These are phyloP conservation scores for Quercus suber DNA, from an alignment of 306 rosid genomes.

Conservation along the genomic window DNA sequence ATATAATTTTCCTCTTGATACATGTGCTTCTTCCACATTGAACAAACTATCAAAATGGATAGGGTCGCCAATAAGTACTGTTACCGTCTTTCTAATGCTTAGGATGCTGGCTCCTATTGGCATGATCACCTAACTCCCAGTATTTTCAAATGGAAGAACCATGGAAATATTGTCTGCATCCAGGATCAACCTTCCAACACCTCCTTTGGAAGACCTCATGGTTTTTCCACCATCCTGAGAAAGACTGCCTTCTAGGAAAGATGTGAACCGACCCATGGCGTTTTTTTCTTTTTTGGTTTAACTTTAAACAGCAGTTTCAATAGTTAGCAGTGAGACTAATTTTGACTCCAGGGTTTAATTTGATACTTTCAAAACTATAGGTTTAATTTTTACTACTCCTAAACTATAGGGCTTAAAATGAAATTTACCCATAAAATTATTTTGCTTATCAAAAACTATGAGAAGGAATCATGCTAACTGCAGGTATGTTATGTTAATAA, in stretches of 20 bases:
- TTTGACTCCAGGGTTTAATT: too few species aligned
- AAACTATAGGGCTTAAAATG: too few species aligned
- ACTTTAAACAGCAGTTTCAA: too few species aligned
- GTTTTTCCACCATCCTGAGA: constrained; percentile 96
- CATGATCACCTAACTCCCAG: constrained; percentile 97
- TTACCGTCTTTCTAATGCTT: constrained; percentile 88
- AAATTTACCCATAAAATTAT: not conserved
- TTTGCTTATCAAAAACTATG: not conserved
- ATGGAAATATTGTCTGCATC: constrained; percentile 74
- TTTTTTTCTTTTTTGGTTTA: too few species aligned
- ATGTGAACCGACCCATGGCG: constrained; percentile 91
- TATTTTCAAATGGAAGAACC: constrained; percentile 90
- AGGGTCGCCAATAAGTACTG: constrained; percentile 85
- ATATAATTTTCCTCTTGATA: constrained; percentile 58
- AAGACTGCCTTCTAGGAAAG: constrained; percentile 91
- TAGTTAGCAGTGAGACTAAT: too few species aligned
- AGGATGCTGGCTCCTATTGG: constrained; percentile 87
- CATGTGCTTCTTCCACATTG: constrained; percentile 38
- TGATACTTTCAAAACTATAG: too few species aligned
- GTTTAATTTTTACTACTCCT: too few species aligned
- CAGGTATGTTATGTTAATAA: not conserved
- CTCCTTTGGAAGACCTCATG: constrained; percentile 84
- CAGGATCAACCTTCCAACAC: constrained; percentile 84
- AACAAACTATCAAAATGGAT: constrained; percentile 77
- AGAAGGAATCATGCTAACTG: not conserved